A percentile compares a stretch with the other conserved stretches of the same genome.
These are phyloP conservation scores for Scedosporium apiospermum DNA, from an alignment of 2,329 filamentous ascomycete species.

Conservation along the genomic window DNA sequence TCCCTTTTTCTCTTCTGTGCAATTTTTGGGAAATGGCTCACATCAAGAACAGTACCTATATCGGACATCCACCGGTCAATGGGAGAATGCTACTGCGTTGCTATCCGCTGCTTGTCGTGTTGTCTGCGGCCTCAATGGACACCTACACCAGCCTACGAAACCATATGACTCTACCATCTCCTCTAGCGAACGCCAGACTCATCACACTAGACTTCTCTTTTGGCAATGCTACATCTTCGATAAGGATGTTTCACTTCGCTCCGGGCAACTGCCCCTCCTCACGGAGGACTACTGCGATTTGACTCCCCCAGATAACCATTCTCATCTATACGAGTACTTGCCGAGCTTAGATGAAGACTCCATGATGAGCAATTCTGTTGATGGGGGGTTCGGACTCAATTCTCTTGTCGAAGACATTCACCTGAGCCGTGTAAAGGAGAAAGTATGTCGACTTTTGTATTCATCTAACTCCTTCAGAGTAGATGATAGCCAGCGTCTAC, in stretches of 20 bases:
- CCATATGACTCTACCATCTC: slow-evolving; percentile 7
- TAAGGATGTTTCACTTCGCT: slow-evolving; percentile 45
- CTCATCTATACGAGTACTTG: slow-evolving; percentile 28
- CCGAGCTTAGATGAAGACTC: not conserved
- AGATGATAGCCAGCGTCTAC: slow-evolving; percentile 42
- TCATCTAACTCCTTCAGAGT: slow-evolving; percentile 37
- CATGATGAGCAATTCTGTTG: not conserved
- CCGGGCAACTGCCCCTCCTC: slow-evolving; percentile 41
- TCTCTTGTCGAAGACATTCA: slow-evolving; percentile 17
- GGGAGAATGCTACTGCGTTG: not conserved
- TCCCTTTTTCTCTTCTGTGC: not conserved
- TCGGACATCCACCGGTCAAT: slow-evolving; percentile 33
- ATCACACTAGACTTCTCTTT: slow-evolving; percentile 33
- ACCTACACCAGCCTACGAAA: slow-evolving; percentile 15
- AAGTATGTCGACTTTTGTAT: slow-evolving; percentile 36
- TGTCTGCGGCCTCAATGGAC: slow-evolving; percentile 38
- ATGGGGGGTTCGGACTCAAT: not conserved
- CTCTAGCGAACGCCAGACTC: slow-evolving; percentile 16
- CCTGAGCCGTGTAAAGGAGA: slow-evolving; percentile 41
- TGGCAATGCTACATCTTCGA: slow-evolving; percentile 47
- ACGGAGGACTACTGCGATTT: slow-evolving; percentile 43
- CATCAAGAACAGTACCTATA: slow-evolving; percentile 25
- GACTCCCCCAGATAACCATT: slow-evolving; percentile 32
- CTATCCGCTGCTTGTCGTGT: slow-evolving; percentile 32
- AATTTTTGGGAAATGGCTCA: not conserved